Conservation (phyloP, 805 yeast genomes). For the Candida nemodendra region DNA sequence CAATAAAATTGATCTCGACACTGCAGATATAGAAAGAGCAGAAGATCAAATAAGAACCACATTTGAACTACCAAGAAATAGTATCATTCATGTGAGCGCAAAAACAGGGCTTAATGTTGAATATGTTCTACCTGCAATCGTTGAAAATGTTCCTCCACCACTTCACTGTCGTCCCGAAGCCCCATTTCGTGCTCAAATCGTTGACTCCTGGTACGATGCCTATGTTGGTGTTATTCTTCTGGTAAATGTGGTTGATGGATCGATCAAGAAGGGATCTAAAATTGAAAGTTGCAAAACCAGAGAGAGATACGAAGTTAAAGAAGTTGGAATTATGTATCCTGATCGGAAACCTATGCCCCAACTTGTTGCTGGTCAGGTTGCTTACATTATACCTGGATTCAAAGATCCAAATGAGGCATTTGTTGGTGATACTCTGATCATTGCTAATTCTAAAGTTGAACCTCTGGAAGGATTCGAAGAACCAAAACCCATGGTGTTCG, state of each 20-base stretch:
- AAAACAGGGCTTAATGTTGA: slow-evolving; percentile 85
- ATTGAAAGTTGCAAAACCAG: slow-evolving; percentile 75
- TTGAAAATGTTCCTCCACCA: slow-evolving; percentile 68
- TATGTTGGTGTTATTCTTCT: slow-evolving; percentile 88
- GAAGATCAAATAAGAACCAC: slow-evolving; percentile 82
- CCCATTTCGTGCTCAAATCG: slow-evolving; percentile 73
- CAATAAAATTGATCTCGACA: slow-evolving; percentile 86
- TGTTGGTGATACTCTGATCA: slow-evolving; percentile 87
- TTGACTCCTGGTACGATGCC: slow-evolving; percentile 97
- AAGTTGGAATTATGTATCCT: slow-evolving; percentile 95
- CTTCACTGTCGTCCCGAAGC: slow-evolving; percentile 42
- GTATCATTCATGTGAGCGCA: slow-evolving; percentile 84
- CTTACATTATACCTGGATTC: slow-evolving; percentile 93
- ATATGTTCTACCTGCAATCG: slow-evolving; percentile 73
- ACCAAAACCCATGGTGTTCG: slow-evolving; percentile 97
- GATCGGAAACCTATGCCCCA: slow-evolving; percentile 65
- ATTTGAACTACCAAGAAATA: slow-evolving; percentile 74
- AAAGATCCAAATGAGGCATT: slow-evolving; percentile 80
- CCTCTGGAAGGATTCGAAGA: slow-evolving; percentile 95
- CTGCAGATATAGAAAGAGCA: slow-evolving; percentile 78
- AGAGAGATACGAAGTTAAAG: slow-evolving; percentile 80
- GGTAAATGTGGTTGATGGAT: slow-evolving; percentile 83
- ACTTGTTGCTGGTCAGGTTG: slow-evolving; percentile 89
- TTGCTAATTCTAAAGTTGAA: slow-evolving; percentile 55
- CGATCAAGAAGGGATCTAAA: slow-evolving; percentile 68